Evolutionary conservation across 495 filamentous ascomycete genomes (phyloP).

Genomic region (Filosporella fistucella): DNA sequence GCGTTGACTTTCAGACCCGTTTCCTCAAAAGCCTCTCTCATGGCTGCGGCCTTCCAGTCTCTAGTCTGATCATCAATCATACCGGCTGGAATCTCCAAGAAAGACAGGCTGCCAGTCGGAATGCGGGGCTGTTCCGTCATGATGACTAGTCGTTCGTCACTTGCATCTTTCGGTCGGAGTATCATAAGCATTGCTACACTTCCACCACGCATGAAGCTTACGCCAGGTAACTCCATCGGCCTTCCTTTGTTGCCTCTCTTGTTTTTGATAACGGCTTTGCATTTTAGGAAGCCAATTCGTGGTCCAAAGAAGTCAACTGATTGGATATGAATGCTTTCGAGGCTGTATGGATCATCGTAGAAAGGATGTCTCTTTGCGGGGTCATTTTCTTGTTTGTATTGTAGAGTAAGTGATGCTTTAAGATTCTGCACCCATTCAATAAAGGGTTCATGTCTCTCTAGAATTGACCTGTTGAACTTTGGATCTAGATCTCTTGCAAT

Average conservation of each 20-base stretch:
- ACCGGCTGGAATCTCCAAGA: conserved; percentile 79
- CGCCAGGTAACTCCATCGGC: conserved; percentile 53
- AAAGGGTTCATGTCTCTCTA: conserved; percentile 70
- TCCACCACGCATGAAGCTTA: conserved; percentile 74
- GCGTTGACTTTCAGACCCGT: conserved; percentile 47
- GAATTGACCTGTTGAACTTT: conserved; percentile 52
- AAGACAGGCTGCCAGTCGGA: conserved; percentile 66
- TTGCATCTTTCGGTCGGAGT: conserved; percentile 52
- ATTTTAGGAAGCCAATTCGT: conserved; percentile 72
- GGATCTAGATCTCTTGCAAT: conserved; percentile 14
- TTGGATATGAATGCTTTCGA: conserved; percentile 68
- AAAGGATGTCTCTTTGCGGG: conserved; percentile 1
- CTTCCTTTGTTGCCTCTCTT: conserved; percentile 12
- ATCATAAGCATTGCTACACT: conserved; percentile 82
- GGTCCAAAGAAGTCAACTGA: conserved; percentile 62
- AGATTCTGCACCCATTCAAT: conserved; percentile 65
- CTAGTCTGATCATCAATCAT: conserved; percentile 82
- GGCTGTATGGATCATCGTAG: conserved; percentile 50
- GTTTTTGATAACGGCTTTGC: conserved; percentile 62
- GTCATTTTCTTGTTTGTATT: conserved; percentile 43
- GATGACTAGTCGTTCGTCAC: conserved; percentile 60
- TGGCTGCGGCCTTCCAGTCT: conserved; percentile 69
- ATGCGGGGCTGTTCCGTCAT: conserved; percentile 80
- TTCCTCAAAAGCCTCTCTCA: conserved; percentile 79
- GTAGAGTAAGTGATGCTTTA: conserved; percentile 56